These are phyloP conservation scores for Talinum fruticosum DNA, from an alignment of 148 eudicot species.

Conservation along the genomic window DNA sequence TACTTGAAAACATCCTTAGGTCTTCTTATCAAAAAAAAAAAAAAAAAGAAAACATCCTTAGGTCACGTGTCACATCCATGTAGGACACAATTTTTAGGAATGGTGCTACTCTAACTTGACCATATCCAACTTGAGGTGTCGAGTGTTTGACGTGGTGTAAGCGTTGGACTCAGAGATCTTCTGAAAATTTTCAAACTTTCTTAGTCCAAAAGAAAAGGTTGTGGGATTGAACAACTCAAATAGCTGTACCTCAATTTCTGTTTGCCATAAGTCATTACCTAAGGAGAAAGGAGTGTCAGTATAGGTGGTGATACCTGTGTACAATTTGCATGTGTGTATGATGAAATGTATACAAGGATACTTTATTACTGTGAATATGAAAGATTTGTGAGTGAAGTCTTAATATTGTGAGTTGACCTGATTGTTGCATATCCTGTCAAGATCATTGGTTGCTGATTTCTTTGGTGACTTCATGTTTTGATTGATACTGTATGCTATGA, in stretches of 20 bases:
- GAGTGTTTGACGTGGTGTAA: not conserved
- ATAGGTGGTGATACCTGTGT: too few relatives aligned
- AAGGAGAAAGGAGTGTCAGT: not conserved
- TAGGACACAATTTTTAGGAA: not conserved
- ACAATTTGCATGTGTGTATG: not conserved
- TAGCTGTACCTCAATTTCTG: too few relatives aligned
- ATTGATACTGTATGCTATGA: not conserved
- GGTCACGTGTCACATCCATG: not conserved
- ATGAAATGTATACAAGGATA: not conserved
- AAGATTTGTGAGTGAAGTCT: not conserved
- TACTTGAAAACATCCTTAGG: not conserved
- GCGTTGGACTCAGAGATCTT: not conserved
- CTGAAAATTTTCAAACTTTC: not conserved
- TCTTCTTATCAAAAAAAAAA: too few relatives aligned
- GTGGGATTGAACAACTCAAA: too few relatives aligned
- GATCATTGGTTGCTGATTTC: not conserved
- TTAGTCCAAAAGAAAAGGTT: not conserved
- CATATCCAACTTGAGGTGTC: not conserved
- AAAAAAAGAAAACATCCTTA: not conserved
- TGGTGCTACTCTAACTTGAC: not conserved
- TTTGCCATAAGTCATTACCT: too few relatives aligned
- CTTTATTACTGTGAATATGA: not conserved
- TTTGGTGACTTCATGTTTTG: not conserved
- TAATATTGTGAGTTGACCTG: not conserved
- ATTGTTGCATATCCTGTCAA: not conserved